Evolutionary conservation across 441 rosid genomes (phyloP), one percentile per base, ranked within the genome.

Genomic region (Geranium incanum): DNA sequence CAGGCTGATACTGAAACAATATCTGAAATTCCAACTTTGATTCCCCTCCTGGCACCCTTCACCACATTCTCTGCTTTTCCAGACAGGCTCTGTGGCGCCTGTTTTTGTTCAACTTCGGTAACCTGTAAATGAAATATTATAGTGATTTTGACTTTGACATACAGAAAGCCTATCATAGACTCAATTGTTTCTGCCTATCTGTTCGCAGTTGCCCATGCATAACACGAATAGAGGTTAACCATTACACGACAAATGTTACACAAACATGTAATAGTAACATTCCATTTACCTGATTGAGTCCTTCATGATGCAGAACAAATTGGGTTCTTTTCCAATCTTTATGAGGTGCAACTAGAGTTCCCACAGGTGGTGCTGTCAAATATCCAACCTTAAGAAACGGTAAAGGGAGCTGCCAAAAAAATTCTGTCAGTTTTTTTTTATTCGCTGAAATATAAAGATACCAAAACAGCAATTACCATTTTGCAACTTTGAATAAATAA

Each of bases 361-460:
- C 98, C 38, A 77, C 92, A 0, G 93, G 97, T 60, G 95, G 90
- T 71, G 91, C 97, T 52, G 80, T 86, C 62, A 94, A 80, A 83
- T 88, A 90, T 67, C 97, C 99, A 72, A 84, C 84, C 86, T 92
- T 94, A 68, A 94, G 90, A 80, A 86, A 88, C 3, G 99, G 97
- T 52, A 94, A 82, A 45, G 97, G 99, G 74, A 94, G 83, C 99
- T 94, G 92, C 63, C 77, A 28, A 28, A 18, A 71, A 74, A 69
- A 63, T 15, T 36, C 12, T 18, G 74, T 78, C 68, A 82, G 80
- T 79, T 45, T 71, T 68, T 41, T 7, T 39, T 43, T 43, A 7
- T 43, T 43, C 48, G 11, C 48, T 0, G 33, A 28, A 28, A 28
- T 28, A 28, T 2, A 28, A 28, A 28, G 33, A 28, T 28, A 28